A percentile compares a stretch with the other conserved stretches of the same genome.
Conservation (phyloP, 148 eudicot species). For the Hydrangea macrophylla region DNA sequence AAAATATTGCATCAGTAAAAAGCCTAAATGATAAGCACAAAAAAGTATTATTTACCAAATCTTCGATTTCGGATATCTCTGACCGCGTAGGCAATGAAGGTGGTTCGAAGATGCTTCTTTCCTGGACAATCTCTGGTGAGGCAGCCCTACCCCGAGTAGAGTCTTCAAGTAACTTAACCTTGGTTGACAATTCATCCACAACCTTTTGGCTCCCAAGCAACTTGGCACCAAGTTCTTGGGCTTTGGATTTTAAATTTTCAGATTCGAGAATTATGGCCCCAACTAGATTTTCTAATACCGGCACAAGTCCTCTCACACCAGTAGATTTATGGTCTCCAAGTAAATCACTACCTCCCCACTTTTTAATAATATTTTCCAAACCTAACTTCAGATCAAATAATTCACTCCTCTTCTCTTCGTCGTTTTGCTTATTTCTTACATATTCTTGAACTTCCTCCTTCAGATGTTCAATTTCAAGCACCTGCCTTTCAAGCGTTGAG, state of each 20-base stretch:
- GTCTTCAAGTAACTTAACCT: constrained; percentile 72
- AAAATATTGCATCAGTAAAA: background rate
- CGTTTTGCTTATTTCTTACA: constrained; percentile 34
- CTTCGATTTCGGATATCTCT: constrained; percentile 90
- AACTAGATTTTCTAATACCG: constrained; percentile 64
- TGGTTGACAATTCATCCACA: constrained; percentile 63
- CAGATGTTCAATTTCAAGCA: constrained; percentile 49
- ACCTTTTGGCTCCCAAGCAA: constrained; percentile 66
- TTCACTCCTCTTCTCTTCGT: constrained; percentile 37
- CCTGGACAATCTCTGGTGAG: constrained; percentile 47
- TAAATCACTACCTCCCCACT: constrained; percentile 45
- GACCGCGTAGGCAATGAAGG: constrained; percentile 60
- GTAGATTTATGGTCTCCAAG: constrained; percentile 35
- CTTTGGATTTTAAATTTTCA: constrained; percentile 62
- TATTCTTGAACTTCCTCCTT: constrained; percentile 46
- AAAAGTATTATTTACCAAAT: constrained; percentile 50
- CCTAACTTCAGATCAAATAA: constrained; percentile 44
- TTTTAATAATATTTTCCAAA: constrained; percentile 51
- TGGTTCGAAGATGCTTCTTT: constrained; percentile 60
- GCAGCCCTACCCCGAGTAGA: constrained; percentile 39
- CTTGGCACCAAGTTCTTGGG: constrained; percentile 58
- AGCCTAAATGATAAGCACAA: background rate
- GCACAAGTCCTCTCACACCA: constrained; percentile 40
- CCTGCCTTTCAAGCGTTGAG: constrained; percentile 45
- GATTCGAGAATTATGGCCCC: constrained; percentile 45